A percentile compares a stretch with the other conserved stretches of the same genome.
Evolutionary conservation across 2,329 filamentous ascomycete genomes (phyloP).

Genomic region (Mollisia scopiformis): DNA sequence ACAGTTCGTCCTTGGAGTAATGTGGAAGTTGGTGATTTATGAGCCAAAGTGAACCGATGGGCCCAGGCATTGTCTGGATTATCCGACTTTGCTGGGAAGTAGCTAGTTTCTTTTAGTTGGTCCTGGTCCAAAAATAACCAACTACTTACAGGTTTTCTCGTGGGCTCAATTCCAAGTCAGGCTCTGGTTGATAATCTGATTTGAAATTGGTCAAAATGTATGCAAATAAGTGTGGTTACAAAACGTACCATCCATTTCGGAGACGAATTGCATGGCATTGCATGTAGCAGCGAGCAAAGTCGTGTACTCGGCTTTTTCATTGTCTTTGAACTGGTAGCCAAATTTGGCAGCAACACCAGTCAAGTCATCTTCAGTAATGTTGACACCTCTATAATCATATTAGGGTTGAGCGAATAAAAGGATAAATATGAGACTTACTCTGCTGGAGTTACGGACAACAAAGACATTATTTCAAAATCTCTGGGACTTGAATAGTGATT

Average conservation of each 20-base stretch:
- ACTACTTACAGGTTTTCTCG: conserved; percentile 21
- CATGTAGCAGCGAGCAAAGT: conserved; percentile 26
- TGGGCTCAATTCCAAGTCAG: conserved; percentile 14
- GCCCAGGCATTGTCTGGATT: conserved; percentile 27
- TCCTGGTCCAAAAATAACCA: background rate
- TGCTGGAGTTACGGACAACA: conserved; percentile 25
- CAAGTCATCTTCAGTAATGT: conserved; percentile 23
- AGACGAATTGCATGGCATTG: conserved; percentile 27
- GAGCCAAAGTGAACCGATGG: conserved; percentile 17
- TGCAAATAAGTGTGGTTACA: no score
- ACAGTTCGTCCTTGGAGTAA: conserved; percentile 47
- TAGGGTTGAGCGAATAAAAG: background rate
- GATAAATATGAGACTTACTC: conserved; percentile 12
- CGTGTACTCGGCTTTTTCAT: conserved; percentile 24
- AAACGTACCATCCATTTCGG: conserved; percentile 23
- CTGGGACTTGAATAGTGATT: background rate
- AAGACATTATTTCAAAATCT: conserved; percentile 16
- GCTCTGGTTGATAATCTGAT: conserved; percentile 26
- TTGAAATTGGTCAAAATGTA: no score
- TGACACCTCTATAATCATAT: conserved; percentile 16
- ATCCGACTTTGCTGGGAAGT: conserved; percentile 22
- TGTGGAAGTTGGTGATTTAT: conserved; percentile 19
- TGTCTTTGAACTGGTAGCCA: conserved; percentile 25
- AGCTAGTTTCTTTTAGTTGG: conserved; percentile 2
- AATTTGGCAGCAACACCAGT: conserved; percentile 20